These are phyloP conservation scores for Cytospora piceicola DNA, from an alignment of 2,329 filamentous ascomycete genomes.

Conservation along the genomic window DNA sequence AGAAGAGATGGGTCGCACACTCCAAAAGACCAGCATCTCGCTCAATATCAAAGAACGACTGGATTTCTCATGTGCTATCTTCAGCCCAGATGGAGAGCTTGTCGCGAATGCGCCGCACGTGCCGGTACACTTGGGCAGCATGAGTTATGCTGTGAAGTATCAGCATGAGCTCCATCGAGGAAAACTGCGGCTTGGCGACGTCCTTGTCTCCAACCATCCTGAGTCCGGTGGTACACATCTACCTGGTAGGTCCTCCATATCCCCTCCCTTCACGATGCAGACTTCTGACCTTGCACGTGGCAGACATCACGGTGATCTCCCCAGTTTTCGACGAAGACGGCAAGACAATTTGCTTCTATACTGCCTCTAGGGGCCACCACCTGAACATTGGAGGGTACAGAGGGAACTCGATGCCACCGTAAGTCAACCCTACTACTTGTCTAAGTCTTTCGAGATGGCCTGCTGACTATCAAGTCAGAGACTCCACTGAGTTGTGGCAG, in stretches of 20 bases:
- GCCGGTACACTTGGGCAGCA: conserved; percentile 37
- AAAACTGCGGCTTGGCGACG: conserved; percentile 72
- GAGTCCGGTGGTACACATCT: conserved; percentile 45
- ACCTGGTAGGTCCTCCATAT: conserved; percentile 31
- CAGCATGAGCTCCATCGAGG: conserved; percentile 64
- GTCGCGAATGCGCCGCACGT: conserved; percentile 60
- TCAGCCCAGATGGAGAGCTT: conserved; percentile 24
- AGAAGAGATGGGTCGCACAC: conserved; percentile 49
- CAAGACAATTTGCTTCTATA: conserved; percentile 55
- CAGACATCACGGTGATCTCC: conserved; percentile 46
- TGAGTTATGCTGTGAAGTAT: conserved; percentile 26
- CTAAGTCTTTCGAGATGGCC: not conserved
- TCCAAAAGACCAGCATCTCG: conserved; percentile 27
- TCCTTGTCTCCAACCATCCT: conserved; percentile 63
- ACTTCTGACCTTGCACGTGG: not conserved
- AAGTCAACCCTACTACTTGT: not conserved
- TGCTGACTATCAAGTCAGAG: not conserved
- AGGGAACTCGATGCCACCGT: conserved; percentile 44
- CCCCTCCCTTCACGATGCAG: too few relatives aligned
- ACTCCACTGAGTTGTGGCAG: conserved; percentile 28
- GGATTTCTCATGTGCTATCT: conserved; percentile 28
- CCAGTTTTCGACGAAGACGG: conserved; percentile 41
- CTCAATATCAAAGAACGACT: conserved; percentile 27
- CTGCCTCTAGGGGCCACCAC: conserved; percentile 46
- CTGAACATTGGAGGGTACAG: conserved; percentile 40